Evolutionary conservation across 2,329 filamentous ascomycete genomes (phyloP).

Genomic region (Rhynchosporium secalis): DNA sequence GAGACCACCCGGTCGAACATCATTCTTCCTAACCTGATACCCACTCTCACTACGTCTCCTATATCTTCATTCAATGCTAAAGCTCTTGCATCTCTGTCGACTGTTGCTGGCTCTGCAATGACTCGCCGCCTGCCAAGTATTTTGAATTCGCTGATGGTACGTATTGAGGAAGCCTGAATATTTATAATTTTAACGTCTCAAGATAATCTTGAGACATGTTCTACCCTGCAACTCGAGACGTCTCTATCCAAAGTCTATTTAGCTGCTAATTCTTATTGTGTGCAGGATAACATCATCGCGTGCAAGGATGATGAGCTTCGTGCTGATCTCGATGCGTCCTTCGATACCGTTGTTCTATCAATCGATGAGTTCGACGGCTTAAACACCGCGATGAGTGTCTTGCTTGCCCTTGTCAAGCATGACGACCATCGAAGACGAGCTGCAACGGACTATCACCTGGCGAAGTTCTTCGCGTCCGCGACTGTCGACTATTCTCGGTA

Average conservation of each 20-base stretch:
- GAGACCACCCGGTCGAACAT: conserved; percentile 93
- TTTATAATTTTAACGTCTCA: too few species aligned
- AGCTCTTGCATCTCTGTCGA: conserved; percentile 86
- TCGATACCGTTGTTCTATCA: conserved; percentile 86
- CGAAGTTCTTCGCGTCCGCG: conserved; percentile 79
- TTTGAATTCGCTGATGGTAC: conserved; percentile 79
- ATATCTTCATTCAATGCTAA: conserved; percentile 95
- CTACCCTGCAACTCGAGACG: too few species aligned
- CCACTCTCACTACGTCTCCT: conserved; percentile 84
- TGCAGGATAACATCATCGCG: conserved; percentile 73
- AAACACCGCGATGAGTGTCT: conserved; percentile 92
- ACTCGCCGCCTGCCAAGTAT: conserved; percentile 86
- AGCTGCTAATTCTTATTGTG: too few species aligned
- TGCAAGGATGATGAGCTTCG: conserved; percentile 73
- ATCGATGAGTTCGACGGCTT: conserved; percentile 96
- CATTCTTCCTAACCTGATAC: conserved; percentile 93
- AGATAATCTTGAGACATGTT: too few species aligned
- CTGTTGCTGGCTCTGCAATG: conserved; percentile 89
- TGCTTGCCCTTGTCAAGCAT: conserved; percentile 84
- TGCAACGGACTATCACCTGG: conserved; percentile 74
- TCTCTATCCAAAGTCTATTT: too few species aligned
- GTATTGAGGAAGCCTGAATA: too few species aligned
- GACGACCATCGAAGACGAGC: conserved; percentile 86
- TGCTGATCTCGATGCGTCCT: conserved; percentile 73
- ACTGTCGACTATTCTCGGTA: conserved; percentile 92